Evolutionary conservation across 2,329 filamentous ascomycete genomes (phyloP).

Genomic region (Aspergillus ruber): DNA sequence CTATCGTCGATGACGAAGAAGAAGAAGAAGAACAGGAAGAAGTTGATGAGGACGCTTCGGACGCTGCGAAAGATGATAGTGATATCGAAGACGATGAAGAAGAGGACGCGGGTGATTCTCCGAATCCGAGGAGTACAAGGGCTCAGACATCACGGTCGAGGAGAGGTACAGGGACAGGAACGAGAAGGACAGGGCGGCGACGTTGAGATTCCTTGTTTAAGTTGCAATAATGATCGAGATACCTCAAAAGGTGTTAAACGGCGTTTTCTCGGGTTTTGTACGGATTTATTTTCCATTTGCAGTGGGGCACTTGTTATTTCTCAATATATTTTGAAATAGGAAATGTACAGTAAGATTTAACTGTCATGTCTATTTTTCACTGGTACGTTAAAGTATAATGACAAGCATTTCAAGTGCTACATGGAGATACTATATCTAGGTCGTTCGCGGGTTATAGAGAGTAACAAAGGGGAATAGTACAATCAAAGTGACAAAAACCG

Average conservation of each 20-base stretch:
- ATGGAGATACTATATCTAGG: conserved; percentile 33
- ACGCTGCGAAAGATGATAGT: conserved; percentile 30
- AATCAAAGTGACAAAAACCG: conserved; percentile 17
- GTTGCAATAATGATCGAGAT: not conserved
- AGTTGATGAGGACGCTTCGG: conserved; percentile 32
- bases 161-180: conserved; percentile 29
- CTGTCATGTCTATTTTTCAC: too few relatives aligned
- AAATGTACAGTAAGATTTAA: too few relatives aligned
- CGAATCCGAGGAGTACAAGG: conserved; percentile 28
- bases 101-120: conserved; percentile 30
- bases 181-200: conserved; percentile 31
- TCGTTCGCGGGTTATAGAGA: conserved; percentile 29
- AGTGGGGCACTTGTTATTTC: not conserved
- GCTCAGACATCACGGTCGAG: conserved; percentile 28
- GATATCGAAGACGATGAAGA: conserved; percentile 36
- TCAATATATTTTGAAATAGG: not conserved
- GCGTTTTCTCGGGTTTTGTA: not conserved
- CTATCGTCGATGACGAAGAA: conserved; percentile 31
- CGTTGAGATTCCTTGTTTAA: conserved; percentile 16
- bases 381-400: conserved; percentile 1
- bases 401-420: conserved; percentile 23
- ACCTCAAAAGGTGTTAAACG: not conserved
- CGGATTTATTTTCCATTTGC: not conserved
- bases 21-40: conserved; percentile 37
- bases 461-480: conserved; percentile 32